phyloP scores from a whole-genome alignment of 805 yeast species.

The Barnettozyma pratensis region DNA sequence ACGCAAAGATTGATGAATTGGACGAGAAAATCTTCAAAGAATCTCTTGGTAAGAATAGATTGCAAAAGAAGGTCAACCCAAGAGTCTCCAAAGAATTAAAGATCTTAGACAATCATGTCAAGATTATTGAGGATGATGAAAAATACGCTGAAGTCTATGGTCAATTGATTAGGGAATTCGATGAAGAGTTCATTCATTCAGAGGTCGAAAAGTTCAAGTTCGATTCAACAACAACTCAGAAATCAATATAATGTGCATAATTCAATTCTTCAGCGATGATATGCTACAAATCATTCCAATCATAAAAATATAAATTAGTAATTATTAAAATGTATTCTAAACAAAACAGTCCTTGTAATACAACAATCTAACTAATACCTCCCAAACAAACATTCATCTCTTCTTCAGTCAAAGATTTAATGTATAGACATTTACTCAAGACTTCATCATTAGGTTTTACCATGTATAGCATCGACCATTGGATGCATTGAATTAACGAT shows the following conservation, averaged over 20 bases:
- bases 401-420: slow-evolving; percentile 65
- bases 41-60: slow-evolving; percentile 16
- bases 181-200: slow-evolving; percentile 19
- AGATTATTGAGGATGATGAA: slow-evolving; percentile 18
- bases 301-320: no score
- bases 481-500: slow-evolving; percentile 72
- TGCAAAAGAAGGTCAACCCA: slow-evolving; percentile 21
- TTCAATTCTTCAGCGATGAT: no score
- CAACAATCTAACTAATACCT: neutral
- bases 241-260: neutral
- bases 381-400: slow-evolving; percentile 50
- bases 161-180: slow-evolving; percentile 17
- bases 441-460: slow-evolving; percentile 55
- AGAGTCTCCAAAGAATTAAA: slow-evolving; percentile 13
- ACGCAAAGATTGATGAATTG: slow-evolving; percentile 15
- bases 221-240: slow-evolving; percentile 13
- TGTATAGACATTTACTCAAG: slow-evolving; percentile 78
- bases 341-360: neutral
- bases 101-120: slow-evolving; percentile 13
- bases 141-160: slow-evolving; percentile 9
- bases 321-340: neutral
- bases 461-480: slow-evolving; percentile 72
- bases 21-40: slow-evolving; percentile 20
- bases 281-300: no score
- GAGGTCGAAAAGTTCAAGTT: slow-evolving; percentile 9